Base-by-base conservation (phyloP, 164 flowering plant species). In the Aristolochia contorta region DNA sequence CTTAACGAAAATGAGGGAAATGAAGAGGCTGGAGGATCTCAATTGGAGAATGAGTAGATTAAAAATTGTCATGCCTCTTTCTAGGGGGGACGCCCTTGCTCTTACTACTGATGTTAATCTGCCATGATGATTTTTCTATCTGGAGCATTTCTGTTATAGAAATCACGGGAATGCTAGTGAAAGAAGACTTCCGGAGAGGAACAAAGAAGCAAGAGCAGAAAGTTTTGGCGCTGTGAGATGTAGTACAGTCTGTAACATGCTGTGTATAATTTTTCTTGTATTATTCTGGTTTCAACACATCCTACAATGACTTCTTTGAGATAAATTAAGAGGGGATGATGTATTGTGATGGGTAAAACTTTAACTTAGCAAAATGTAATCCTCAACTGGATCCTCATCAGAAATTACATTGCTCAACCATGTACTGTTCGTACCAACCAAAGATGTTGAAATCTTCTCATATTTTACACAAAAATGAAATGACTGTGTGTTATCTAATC, bases 311-410 rank as follows among this genome's bases (percentile, higher is more conserved):
- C 12, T 37, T 37, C 9, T 37, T 37, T 37, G 43, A 37, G 43
- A 37, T 10, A 0, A 10, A 37, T 8, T 1, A 37, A 37, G 10
- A 37, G 43, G 43, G 43, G 10, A 8, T 0, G 43, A 27, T 5
- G 30, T 5, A 27, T 27, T 5, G 5, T 2, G 30, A 27, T 27
- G 30, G 30, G 5, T 27, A 27, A 2, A 27, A 27, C 30, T 27
- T 27, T 10, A 37, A 3, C 5, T 0, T 4, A 37, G 10, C 43
- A 10, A 37, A 37, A 67, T 13, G 82, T 75, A 63, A 65, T 87
- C 76, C 69, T 75, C 70, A 58, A 66, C 30, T 6, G 74, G 80
- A 46, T 89, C 83, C 59, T 22, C 74, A 15, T 80, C 73, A 82
- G 76, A 85, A 87, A 65, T 79, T 89, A 47, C 48, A 27, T 37